Evolutionary conservation across 2,329 filamentous ascomycete species (phyloP).

Genomic region (Cordyceps farinosa): DNA sequence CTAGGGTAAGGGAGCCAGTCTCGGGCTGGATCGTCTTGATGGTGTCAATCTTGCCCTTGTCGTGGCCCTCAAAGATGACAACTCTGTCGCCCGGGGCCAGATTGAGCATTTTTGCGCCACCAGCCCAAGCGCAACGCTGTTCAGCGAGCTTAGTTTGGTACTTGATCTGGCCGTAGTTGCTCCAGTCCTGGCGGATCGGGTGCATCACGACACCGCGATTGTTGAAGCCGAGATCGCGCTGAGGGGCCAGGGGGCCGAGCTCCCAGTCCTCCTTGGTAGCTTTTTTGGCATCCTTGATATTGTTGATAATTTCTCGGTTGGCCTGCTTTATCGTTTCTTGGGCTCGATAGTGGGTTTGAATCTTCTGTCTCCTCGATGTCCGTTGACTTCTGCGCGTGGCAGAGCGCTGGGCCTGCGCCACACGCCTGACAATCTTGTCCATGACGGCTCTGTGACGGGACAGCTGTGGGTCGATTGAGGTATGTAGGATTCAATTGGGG

Average conservation of each 20-base stretch:
- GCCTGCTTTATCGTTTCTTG: slow-evolving; percentile 31
- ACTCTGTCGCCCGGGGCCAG: slow-evolving; percentile 56
- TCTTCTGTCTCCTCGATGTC: slow-evolving; percentile 30
- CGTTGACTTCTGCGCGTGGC: slow-evolving; percentile 47
- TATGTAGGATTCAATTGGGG: background rate
- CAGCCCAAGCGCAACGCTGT: slow-evolving; percentile 52
- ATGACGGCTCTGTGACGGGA: slow-evolving; percentile 42
- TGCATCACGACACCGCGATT: slow-evolving; percentile 55
- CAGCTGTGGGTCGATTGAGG: background rate
- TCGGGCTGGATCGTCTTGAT: slow-evolving; percentile 55
- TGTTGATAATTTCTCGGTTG: slow-evolving; percentile 32
- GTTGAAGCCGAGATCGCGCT: slow-evolving; percentile 64
- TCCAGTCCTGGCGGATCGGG: slow-evolving; percentile 36
- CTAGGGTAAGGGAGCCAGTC: slow-evolving; percentile 57
- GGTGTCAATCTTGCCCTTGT: slow-evolving; percentile 80
- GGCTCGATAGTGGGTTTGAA: slow-evolving; percentile 29
- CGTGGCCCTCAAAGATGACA: slow-evolving; percentile 71
- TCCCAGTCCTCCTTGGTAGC: slow-evolving; percentile 72
- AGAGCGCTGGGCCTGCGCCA: slow-evolving; percentile 64
- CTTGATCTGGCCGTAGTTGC: slow-evolving; percentile 28
- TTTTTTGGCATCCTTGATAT: slow-evolving; percentile 40
- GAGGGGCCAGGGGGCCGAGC: slow-evolving; percentile 73
- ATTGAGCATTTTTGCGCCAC: slow-evolving; percentile 44
- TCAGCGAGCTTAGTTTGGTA: slow-evolving; percentile 35
- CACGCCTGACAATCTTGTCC: slow-evolving; percentile 68